Evolutionary conservation across 768 basidiomycete genomes (phyloP).

Genomic region (Albatrellus ellisii): DNA sequence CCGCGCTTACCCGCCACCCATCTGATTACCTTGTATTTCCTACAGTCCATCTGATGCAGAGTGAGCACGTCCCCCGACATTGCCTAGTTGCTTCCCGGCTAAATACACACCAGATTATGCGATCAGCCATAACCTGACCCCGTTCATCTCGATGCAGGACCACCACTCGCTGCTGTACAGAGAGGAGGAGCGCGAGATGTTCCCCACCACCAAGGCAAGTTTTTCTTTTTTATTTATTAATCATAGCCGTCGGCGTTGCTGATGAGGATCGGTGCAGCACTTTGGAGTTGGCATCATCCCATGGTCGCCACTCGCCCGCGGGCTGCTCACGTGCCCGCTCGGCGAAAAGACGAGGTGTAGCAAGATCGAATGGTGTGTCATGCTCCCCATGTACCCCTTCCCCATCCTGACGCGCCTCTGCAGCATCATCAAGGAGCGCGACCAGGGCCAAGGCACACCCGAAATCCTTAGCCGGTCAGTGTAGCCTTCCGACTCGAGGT

Average conservation of each 20-base stretch:
- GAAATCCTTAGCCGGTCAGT: constrained; percentile 11
- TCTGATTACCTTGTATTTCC: too few species aligned
- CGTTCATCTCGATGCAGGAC: constrained; percentile 7
- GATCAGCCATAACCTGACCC: constrained; percentile 1
- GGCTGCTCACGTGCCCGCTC: constrained; percentile 10
- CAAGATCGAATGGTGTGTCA: constrained; percentile 1
- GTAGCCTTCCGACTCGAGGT: not conserved
- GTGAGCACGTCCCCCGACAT: too few species aligned
- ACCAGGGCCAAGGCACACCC: constrained; percentile 2
- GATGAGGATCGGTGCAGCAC: constrained; percentile 2
- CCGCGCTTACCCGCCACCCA: too few species aligned
- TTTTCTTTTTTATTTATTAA: not conserved
- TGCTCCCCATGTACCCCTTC: too few species aligned
- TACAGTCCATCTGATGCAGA: too few species aligned
- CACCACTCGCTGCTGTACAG: constrained; percentile 24
- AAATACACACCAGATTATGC: not conserved
- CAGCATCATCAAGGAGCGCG: not conserved
- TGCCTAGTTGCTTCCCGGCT: too few species aligned
- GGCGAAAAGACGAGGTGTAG: not conserved
- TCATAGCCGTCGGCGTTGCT: not conserved
- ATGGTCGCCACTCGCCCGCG: constrained; percentile 11
- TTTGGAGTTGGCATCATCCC: constrained; percentile 12
- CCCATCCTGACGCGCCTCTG: not conserved
- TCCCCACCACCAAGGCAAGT: constrained; percentile 17
- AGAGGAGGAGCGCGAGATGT: constrained; percentile 27